A percentile compares a stretch with the other conserved stretches of the same genome.
Evolutionary conservation across 805 yeast genomes (phyloP).

Genomic region (Saturnispora zaruensis): DNA sequence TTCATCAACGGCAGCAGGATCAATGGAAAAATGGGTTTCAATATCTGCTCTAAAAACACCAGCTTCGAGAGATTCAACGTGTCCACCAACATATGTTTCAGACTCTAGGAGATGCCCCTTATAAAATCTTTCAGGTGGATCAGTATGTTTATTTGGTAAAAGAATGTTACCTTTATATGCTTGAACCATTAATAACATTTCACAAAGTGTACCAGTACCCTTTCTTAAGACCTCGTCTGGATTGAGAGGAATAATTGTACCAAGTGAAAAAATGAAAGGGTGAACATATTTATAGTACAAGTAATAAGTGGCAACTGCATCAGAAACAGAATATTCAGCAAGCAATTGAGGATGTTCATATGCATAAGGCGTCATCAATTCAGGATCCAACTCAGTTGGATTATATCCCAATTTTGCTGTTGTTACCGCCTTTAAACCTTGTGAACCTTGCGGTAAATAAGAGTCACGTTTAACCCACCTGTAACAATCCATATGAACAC

Average conservation of each 20-base stretch:
- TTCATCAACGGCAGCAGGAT: slow-evolving; percentile 76
- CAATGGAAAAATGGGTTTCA: slow-evolving; percentile 64
- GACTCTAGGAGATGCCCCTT: slow-evolving; percentile 90
- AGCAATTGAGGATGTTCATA: slow-evolving; percentile 83
- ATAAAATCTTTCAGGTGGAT: slow-evolving; percentile 89
- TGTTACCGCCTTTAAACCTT: slow-evolving; percentile 96
- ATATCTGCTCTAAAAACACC: slow-evolving; percentile 95
- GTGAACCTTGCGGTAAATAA: slow-evolving; percentile 96
- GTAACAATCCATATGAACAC: slow-evolving; percentile 95
- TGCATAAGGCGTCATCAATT: slow-evolving; percentile 96
- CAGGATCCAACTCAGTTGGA: slow-evolving; percentile 96
- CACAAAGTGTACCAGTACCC: slow-evolving; percentile 98
- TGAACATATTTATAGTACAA: slow-evolving; percentile 94
- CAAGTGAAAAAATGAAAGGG: slow-evolving; percentile 91
- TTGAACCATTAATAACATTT: slow-evolving; percentile 93
- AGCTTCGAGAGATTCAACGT: slow-evolving; percentile 94
- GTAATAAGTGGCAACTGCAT: slow-evolving; percentile 97
- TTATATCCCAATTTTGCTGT: slow-evolving; percentile 92
- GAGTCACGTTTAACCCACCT: slow-evolving; percentile 98
- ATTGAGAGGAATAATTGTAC: slow-evolving; percentile 90
- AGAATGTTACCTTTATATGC: slow-evolving; percentile 73
- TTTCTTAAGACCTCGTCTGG: slow-evolving; percentile 95
- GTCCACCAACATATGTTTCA: slow-evolving; percentile 98
- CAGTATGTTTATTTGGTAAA: slow-evolving; percentile 88
- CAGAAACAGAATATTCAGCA: slow-evolving; percentile 97